Evolutionary conservation across 2,329 filamentous ascomycete species (phyloP), one percentile per base, ranked within the genome.

Genomic region (Fusarium tanahbumbuense): DNA sequence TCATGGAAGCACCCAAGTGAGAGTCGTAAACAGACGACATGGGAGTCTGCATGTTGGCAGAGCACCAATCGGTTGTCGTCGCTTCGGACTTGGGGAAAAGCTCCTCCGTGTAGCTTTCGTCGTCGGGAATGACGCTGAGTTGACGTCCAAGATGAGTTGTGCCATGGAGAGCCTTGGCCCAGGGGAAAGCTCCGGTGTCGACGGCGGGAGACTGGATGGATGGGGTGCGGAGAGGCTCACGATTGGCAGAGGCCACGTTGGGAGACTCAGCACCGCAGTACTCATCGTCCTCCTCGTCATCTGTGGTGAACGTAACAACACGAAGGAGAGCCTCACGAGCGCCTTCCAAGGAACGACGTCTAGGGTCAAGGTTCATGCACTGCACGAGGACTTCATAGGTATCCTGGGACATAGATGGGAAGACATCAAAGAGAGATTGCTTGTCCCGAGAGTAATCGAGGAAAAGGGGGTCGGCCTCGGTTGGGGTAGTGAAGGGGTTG

Each of bases 351-450:
- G 94, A 97, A 58, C 96, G 92, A 85, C 94, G 97, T 79, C 87
- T 88, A 13, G 96, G 96, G 78, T 99, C 95, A 73, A 99, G 83
- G 75, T 93, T 93, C 88, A 99, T 89, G 80, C 93, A 97, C 81
- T 97, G 88, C 55, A 91, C 89, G 80, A 99, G 89, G 72, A 99
- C 93, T 81, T 98, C 94, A 77, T 93, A 99, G 1, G 96, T 98
- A 80, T 99, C 96, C 80, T 97, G 93, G 52, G 95, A 98, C 95
- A 99, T 97, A 80, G 93, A 94, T 41, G 96, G 94, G 81, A 99
- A 99, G 76, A 98, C 93, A 79, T 99, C 96, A 79, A 99, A 99
- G 61, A 99, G 88, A 42, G 93, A 97, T 81, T 98, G 94, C 80
- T 94, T 94, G 83, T 99, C 95, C 63, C 92, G 90, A 53, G 91